These are phyloP conservation scores for Buxus sempervirens DNA, from an alignment of 164 flowering plant species.

Conservation along the genomic window DNA sequence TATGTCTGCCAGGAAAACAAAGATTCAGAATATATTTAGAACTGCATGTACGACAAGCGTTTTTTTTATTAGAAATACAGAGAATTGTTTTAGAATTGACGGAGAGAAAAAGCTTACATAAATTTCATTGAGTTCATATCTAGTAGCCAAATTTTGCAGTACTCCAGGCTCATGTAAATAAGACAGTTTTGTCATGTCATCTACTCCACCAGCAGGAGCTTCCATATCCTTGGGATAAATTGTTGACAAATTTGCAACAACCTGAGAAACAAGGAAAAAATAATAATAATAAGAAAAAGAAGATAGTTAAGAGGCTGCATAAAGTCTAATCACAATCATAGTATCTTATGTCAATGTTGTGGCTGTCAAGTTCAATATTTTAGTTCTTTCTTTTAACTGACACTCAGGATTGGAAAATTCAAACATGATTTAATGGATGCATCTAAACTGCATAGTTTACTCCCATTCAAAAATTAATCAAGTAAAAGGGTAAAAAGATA, in stretches of 20 bases:
- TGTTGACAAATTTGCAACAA: conserved; percentile 50
- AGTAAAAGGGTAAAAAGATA: too few relatives aligned
- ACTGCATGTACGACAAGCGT: conserved; percentile 3
- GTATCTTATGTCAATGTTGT: not conserved
- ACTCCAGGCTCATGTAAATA: conserved; percentile 92
- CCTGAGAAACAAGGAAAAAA: conserved; percentile 30
- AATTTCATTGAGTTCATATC: conserved; percentile 73
- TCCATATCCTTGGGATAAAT: conserved; percentile 72
- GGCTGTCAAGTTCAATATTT: not conserved
- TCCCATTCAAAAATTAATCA: too few relatives aligned
- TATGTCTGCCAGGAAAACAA: conserved; percentile 68
- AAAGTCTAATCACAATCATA: too few relatives aligned
- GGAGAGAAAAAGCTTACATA: conserved; percentile 45
- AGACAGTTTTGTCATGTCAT: conserved; percentile 85
- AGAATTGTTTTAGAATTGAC: not conserved
- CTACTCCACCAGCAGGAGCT: conserved; percentile 70
- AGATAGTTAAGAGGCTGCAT: not conserved
- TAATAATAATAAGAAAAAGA: too few relatives aligned
- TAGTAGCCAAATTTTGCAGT: conserved; percentile 65
- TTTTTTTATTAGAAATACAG: conserved; percentile 5
- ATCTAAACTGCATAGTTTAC: too few relatives aligned
- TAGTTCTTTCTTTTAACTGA: too few relatives aligned
- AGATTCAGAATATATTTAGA: conserved; percentile 17
- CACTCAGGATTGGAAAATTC: too few relatives aligned
- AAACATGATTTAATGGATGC: too few relatives aligned